Conservation (phyloP, 2,329 filamentous ascomycete species). For the Aphanoascus verrucosus region DNA sequence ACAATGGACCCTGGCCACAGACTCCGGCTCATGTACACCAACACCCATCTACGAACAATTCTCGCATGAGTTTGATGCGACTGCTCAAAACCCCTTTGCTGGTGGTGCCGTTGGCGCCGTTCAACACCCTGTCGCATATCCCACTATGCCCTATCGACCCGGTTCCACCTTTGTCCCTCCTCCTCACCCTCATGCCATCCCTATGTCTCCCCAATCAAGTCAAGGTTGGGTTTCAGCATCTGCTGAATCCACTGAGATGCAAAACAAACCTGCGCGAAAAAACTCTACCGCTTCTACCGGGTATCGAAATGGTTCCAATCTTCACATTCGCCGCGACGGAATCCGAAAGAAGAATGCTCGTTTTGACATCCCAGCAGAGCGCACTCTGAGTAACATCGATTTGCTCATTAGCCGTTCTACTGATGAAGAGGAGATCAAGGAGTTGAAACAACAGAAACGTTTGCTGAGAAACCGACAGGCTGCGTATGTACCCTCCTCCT, state of each 20-base stretch:
- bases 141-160: slow-evolving; percentile 35
- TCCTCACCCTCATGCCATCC: slow-evolving; percentile 36
- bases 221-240: slow-evolving; percentile 45
- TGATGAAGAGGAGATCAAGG: slow-evolving; percentile 86
- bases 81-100: slow-evolving; percentile 29
- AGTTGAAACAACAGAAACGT: slow-evolving; percentile 96
- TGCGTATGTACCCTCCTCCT: slow-evolving; percentile 55
- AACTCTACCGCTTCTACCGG: slow-evolving; percentile 46
- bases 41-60: slow-evolving; percentile 60
- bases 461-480: slow-evolving; percentile 90
- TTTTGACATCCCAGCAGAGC: slow-evolving; percentile 90
- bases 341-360: slow-evolving; percentile 98
- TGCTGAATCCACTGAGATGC: slow-evolving; percentile 40
- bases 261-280: slow-evolving; percentile 49
- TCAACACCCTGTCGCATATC: slow-evolving; percentile 27
- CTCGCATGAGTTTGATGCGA: slow-evolving; percentile 41
- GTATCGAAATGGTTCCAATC: slow-evolving; percentile 62
- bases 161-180: slow-evolving; percentile 38
- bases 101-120: slow-evolving; percentile 34
- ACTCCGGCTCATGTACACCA: slow-evolving; percentile 62
- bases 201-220: slow-evolving; percentile 53
- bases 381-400: slow-evolving; percentile 91
- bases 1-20: slow-evolving; percentile 54
- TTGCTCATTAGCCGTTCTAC: slow-evolving; percentile 71
- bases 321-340: slow-evolving; percentile 65